Evolutionary conservation across 352 stramenopile genomes (phyloP), one percentile per base, ranked within the genome.

Genomic region (Plasmopara viticola): DNA sequence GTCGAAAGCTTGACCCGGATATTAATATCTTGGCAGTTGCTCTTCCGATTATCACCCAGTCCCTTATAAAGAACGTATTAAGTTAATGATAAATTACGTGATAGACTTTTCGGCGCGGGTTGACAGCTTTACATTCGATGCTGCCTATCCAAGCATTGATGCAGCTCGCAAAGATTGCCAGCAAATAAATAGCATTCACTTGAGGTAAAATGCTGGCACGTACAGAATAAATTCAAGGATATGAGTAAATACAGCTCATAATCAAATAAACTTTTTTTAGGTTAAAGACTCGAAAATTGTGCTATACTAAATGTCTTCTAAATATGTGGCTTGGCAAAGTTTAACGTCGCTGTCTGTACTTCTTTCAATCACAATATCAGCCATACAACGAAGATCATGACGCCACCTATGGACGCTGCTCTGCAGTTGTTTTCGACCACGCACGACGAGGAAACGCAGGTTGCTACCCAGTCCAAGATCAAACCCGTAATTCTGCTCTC

Each of bases 21-120:
- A 86, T 98, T 43, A 70, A 94, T 17, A 80, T 98, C 37, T 60
- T 97, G 30, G 62, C 72, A 9, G 74, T 97, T 1, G 91, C 94
- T 4, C 60, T 97, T 46, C 90, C 90, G 6, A 92, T 98, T 62
- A 90, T 98, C 45, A 70, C 94, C 5, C 87, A 97, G 60, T 92
- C 87, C 40, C 80, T 96, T 53, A 45, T 97, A 40, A 92, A 93
- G 62, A 88, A 96, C 53, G 67, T 68, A 6, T 44, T 72, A 38
- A 66, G 59, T 50, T 72, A 47, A 62, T 44, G 20, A 13, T 8
- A 47, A 8, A 35, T 29, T 35, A 35, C 17, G 0, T 13, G n/a
- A 47, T 54, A 46, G 20, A 44, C 38, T 46, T 40, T 56, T 30
- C 6, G 6, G 1, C 7, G 6, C 31, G 31, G 31, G 7, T 12